A percentile compares a stretch with the other conserved stretches of the same genome.
These are phyloP conservation scores for Fraxinus paxiana DNA, from an alignment of 305 asterid species.

Conservation along the genomic window DNA sequence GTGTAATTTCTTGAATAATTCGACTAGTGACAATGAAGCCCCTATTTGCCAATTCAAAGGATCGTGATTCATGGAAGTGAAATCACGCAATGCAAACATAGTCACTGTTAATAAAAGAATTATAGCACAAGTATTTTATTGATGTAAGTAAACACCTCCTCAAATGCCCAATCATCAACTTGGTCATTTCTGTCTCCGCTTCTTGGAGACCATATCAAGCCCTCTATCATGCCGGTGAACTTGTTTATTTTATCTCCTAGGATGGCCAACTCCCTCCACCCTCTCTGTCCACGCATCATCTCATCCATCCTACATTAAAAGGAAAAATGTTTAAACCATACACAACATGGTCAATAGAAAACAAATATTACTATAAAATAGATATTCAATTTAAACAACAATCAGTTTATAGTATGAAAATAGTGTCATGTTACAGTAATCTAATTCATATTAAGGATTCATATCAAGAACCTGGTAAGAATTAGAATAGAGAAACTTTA, in stretches of 20 bases:
- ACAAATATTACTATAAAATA: not conserved
- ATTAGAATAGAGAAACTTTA: not conserved
- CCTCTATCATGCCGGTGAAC: constrained; percentile 85
- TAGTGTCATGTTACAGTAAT: not conserved
- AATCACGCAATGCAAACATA: not conserved
- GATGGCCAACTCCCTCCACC: constrained; percentile 92
- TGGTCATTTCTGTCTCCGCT: constrained; percentile 59
- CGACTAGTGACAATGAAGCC: not conserved
- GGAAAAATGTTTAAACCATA: not conserved
- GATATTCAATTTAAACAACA: not conserved
- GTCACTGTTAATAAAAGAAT: not conserved
- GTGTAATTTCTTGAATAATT: not conserved
- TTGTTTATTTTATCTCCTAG: constrained; percentile 82
- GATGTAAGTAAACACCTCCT: constrained; percentile 57
- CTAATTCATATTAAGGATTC: not conserved
- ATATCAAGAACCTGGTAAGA: not conserved
- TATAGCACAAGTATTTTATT: constrained; percentile 7
- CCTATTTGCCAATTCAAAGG: not conserved
- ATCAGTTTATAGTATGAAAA: not conserved
- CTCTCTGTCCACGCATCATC: constrained; percentile 97
- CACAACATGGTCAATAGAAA: not conserved
- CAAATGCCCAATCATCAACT: constrained; percentile 86
- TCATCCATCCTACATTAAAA: constrained; percentile 86
- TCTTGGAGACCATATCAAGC: constrained; percentile 88
- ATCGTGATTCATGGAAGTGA: not conserved